These are phyloP conservation scores for Aphanomyces astaci DNA, from an alignment of 352 stramenopile species.

Conservation along the genomic window DNA sequence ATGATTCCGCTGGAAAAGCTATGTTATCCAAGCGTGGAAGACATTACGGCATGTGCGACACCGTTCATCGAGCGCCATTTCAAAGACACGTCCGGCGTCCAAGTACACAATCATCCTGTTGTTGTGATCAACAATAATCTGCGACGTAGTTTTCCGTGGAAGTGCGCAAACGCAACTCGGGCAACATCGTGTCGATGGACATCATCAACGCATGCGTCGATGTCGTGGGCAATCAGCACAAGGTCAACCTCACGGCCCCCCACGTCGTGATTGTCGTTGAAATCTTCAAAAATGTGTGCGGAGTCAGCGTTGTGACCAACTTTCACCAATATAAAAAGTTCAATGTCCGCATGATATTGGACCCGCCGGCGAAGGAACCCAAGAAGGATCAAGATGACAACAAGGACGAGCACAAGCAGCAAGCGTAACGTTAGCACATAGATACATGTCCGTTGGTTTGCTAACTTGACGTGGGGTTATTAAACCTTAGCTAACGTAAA, in stretches of 20 bases:
- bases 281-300: conserved; percentile 68
- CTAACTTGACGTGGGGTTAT: too few species aligned
- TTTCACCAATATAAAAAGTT: conserved; percentile 71
- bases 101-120: conserved; percentile 28
- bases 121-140: neutral
- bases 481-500: too few species aligned
- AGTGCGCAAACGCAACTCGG: conserved; percentile 74
- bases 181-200: conserved; percentile 57
- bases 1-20: conserved; percentile 69
- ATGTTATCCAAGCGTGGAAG: conserved; percentile 50
- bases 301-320: conserved; percentile 60
- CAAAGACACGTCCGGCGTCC: conserved; percentile 26
- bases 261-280: conserved; percentile 58
- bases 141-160: conserved; percentile 44
- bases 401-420: conserved; percentile 26
- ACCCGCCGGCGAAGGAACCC: conserved; percentile 30
- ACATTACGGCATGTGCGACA: conserved; percentile 44
- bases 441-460: too few species aligned
- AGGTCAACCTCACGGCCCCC: conserved; percentile 64
- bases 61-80: conserved; percentile 50
- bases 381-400: conserved; percentile 13
- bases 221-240: conserved; percentile 50
- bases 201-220: conserved; percentile 59
- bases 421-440: too few species aligned
- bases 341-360: conserved; percentile 67